These are phyloP conservation scores for Tieghemiomyces parasiticus DNA, from an alignment of 192 early-diverging fungal genomes.

Conservation along the genomic window DNA sequence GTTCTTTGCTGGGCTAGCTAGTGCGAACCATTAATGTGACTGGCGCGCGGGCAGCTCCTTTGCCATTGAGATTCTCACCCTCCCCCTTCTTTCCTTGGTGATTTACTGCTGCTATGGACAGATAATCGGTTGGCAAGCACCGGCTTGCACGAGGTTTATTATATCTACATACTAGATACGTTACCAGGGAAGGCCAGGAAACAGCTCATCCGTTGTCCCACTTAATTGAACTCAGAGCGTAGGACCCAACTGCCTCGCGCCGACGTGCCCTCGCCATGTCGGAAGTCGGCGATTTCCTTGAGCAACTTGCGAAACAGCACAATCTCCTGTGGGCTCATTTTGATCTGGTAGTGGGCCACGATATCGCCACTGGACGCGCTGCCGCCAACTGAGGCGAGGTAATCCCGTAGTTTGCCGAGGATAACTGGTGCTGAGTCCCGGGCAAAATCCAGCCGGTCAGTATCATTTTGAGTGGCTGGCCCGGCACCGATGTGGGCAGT, in stretches of 20 bases:
- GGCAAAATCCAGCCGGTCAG: slow-evolving; percentile 3
- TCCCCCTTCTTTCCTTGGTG: too few species aligned
- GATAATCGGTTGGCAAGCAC: too few species aligned
- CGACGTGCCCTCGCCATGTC: background rate
- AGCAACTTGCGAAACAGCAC: slow-evolving; percentile 48
- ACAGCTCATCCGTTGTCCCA: too few species aligned
- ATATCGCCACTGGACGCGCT: slow-evolving; percentile 31
- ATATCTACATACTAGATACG: too few species aligned
- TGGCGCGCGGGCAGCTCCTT: too few species aligned
- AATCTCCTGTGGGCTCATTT: slow-evolving; percentile 33
- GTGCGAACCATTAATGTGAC: too few species aligned
- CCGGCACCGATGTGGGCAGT: too few species aligned
- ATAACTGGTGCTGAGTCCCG: slow-evolving; percentile 4
- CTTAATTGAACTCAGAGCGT: background rate
- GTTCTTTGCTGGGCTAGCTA: too few species aligned
- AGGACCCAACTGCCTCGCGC: background rate
- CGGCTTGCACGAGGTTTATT: too few species aligned
- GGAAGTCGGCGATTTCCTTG: slow-evolving; percentile 40
- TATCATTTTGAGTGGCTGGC: slow-evolving; percentile 1
- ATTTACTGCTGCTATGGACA: too few species aligned
- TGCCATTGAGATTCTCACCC: too few species aligned
- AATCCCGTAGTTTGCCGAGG: slow-evolving; percentile 33
- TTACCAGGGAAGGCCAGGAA: too few species aligned
- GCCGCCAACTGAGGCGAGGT: slow-evolving; percentile 27
- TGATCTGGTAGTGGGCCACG: slow-evolving; percentile 30